These are phyloP conservation scores for Neurospora sp. DNA, from an alignment of 495 filamentous ascomycete genomes.

Conservation along the genomic window DNA sequence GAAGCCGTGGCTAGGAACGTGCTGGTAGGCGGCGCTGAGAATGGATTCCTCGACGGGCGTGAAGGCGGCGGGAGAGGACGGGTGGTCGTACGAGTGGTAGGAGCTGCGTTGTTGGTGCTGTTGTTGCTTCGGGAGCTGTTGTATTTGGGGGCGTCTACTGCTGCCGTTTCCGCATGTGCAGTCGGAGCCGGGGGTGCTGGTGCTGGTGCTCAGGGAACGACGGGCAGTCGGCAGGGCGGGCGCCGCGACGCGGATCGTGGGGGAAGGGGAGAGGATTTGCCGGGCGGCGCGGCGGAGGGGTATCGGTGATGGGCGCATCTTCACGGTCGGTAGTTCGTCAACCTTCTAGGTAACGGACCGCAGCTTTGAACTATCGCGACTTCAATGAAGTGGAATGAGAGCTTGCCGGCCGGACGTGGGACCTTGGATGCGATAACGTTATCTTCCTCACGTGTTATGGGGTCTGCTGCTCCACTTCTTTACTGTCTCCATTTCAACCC, in stretches of 20 bases:
- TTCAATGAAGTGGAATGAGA: background rate
- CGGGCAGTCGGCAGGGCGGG: background rate
- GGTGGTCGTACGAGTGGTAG: conserved; percentile 68
- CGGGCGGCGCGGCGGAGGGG: background rate
- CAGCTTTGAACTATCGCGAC: background rate
- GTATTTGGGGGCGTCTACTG: background rate
- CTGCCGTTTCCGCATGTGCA: background rate
- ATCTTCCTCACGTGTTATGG: background rate
- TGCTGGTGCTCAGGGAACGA: background rate
- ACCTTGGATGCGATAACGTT: background rate
- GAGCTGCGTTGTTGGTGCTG: conserved; percentile 14
- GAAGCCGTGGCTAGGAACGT: conserved; percentile 80
- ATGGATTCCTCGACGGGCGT: conserved; percentile 61
- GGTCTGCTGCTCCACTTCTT: background rate
- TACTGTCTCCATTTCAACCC: background rate
- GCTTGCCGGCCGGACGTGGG: background rate
- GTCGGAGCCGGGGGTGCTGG: background rate
- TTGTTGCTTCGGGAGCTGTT: conserved; percentile 1
- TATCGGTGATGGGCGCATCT: background rate
- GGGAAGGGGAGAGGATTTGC: background rate
- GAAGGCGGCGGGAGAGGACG: conserved; percentile 51
- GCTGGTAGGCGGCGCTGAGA: conserved; percentile 66
- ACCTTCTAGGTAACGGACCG: background rate
- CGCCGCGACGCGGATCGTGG: background rate
- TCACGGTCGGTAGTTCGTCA: background rate